Evolutionary conservation across 805 yeast genomes (phyloP).

Genomic region (Ogataea paraovalis): DNA sequence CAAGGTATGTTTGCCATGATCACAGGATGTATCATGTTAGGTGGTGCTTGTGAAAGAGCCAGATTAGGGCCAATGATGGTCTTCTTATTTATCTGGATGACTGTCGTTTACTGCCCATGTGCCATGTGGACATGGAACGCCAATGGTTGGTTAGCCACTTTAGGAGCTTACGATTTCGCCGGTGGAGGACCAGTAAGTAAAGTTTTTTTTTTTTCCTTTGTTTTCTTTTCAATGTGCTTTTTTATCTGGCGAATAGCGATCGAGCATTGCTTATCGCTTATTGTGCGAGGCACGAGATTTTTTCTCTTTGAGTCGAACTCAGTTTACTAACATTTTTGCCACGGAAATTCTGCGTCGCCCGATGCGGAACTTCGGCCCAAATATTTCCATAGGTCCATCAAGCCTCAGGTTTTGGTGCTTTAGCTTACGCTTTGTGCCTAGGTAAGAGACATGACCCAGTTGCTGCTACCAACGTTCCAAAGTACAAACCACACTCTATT

Average conservation of each 20-base stretch:
- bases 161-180: slow-evolving; percentile 93
- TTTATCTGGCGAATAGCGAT: neutral
- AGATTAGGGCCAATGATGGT: slow-evolving; percentile 96
- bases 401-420: slow-evolving; percentile 90
- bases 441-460: slow-evolving; percentile 90
- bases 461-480: slow-evolving; percentile 66
- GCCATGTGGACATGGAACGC: slow-evolving; percentile 99
- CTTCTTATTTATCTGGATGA: slow-evolving; percentile 88
- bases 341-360: neutral
- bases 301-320: neutral
- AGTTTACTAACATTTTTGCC: neutral
- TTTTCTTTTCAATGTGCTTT: too few relatives aligned
- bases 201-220: neutral
- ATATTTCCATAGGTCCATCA: slow-evolving; percentile 52
- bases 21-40: slow-evolving; percentile 90
- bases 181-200: slow-evolving; percentile 86
- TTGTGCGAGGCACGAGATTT: neutral
- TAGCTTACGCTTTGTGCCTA: slow-evolving; percentile 85
- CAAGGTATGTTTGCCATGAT: slow-evolving; percentile 97
- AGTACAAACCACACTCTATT: slow-evolving; percentile 91
- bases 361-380: neutral
- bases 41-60: slow-evolving; percentile 98
- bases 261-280: neutral
- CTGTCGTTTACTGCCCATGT: slow-evolving; percentile 91
- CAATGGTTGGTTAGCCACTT: slow-evolving; percentile 78